Evolutionary conservation across 495 filamentous ascomycete genomes (phyloP).

Genomic region (Neurospora cerealis): DNA sequence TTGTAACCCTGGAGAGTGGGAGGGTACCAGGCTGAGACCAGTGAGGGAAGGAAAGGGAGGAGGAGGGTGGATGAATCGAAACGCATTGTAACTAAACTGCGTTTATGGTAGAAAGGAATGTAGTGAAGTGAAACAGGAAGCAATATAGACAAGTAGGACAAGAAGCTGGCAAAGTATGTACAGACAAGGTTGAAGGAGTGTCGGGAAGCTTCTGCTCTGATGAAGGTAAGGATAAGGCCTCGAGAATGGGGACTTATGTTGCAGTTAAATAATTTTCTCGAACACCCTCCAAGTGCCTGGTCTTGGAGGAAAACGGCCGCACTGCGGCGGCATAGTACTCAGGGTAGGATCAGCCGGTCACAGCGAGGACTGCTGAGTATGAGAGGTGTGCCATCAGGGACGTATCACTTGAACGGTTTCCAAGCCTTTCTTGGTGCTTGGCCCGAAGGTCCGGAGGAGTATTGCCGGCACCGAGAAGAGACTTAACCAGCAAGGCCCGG

Average conservation of each 20-base stretch:
- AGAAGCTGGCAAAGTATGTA: background rate
- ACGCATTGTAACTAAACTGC: slow-evolving; percentile 7
- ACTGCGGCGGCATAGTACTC: background rate
- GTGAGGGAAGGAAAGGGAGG: slow-evolving; percentile 5
- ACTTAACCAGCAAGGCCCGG: background rate
- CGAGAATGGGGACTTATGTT: background rate
- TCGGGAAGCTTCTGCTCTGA: background rate
- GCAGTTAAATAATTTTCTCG: background rate
- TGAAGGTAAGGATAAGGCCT: background rate
- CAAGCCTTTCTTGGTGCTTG: background rate
- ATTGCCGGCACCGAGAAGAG: background rate
- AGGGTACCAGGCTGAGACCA: slow-evolving; percentile 20
- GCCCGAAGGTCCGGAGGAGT: background rate
- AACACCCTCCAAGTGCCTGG: background rate
- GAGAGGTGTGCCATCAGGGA: background rate
- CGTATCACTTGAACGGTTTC: background rate
- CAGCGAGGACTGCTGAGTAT: background rate
- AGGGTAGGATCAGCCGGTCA: background rate
- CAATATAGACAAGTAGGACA: background rate
- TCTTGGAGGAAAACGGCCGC: background rate
- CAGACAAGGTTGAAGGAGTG: background rate
- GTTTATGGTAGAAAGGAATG: background rate
- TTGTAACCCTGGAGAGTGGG: slow-evolving; percentile 24
- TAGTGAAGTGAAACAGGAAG: background rate
- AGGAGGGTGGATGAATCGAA: slow-evolving; percentile 3